Conservation (phyloP, 2,329 filamentous ascomycete genomes). For the Chaetomium olivaceum region DNA sequence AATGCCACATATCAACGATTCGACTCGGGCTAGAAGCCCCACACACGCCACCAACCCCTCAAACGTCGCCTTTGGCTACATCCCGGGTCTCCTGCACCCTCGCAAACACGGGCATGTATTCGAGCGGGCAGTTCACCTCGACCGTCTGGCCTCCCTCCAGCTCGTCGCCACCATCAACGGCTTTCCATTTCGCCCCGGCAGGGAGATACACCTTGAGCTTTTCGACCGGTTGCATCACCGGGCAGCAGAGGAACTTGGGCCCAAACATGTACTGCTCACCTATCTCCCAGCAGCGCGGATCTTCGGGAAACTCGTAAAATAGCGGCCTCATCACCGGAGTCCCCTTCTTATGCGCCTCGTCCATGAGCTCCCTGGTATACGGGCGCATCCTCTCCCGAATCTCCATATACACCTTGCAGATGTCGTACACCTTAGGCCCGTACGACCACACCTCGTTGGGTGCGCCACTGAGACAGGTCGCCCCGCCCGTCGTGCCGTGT, state of each 20-base stretch:
- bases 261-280: slow-evolving; percentile 19
- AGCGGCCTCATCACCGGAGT: slow-evolving; percentile 15
- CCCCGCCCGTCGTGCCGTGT: slow-evolving; percentile 13
- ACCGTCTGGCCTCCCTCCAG: slow-evolving; percentile 3
- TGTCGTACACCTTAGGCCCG: slow-evolving; percentile 10
- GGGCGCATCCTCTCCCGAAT: slow-evolving; percentile 8
- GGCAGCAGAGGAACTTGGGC: slow-evolving; percentile 14
- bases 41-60: background rate
- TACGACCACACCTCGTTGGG: slow-evolving; percentile 19
- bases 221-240: background rate
- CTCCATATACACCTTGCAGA: slow-evolving; percentile 16
- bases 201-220: slow-evolving; percentile 15
- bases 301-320: slow-evolving; percentile 16
- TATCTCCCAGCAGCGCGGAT: slow-evolving; percentile 12
- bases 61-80: background rate
- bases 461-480: slow-evolving; percentile 10
- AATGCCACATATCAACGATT: too few species aligned
- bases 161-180: slow-evolving; percentile 2
- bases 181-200: background rate
- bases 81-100: background rate
- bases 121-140: slow-evolving; percentile 12
- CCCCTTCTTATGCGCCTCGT: slow-evolving; percentile 11
- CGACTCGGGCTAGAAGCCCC: too few species aligned
- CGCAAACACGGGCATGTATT: slow-evolving; percentile 19
- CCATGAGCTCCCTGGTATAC: slow-evolving; percentile 8